Evolutionary conservation across 768 basidiomycete species (phyloP).

Genomic region (Galerina sulciceps): DNA sequence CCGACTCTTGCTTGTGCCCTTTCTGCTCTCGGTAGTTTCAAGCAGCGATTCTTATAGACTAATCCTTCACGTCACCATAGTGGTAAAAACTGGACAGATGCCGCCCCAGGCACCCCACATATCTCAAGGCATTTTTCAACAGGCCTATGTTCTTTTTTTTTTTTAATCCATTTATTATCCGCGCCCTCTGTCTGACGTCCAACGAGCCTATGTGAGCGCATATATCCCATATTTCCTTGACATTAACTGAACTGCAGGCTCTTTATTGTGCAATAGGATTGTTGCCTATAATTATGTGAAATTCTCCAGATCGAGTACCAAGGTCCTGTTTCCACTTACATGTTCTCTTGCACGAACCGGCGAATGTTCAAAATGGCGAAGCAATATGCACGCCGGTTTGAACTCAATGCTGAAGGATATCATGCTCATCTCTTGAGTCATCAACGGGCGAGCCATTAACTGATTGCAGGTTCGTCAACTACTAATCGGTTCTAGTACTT

Average conservation of each 20-base stretch:
- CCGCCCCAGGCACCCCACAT: slow-evolving; percentile 44
- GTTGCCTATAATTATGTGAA: background rate
- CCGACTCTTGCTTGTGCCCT: background rate
- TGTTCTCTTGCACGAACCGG: slow-evolving; percentile 54
- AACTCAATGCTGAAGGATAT: slow-evolving; percentile 50
- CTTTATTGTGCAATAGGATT: too few species aligned
- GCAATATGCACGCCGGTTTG: slow-evolving; percentile 51
- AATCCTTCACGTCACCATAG: slow-evolving; percentile 49
- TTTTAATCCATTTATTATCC: too few species aligned
- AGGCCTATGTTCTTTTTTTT: slow-evolving; percentile 44
- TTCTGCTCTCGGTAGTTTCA: slow-evolving; percentile 11
- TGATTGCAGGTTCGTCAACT: slow-evolving; percentile 41
- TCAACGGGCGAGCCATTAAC: slow-evolving; percentile 46
- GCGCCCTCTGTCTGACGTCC: too few species aligned
- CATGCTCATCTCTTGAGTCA: slow-evolving; percentile 33
- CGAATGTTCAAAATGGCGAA: slow-evolving; percentile 42
- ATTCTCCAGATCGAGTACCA: slow-evolving; percentile 45
- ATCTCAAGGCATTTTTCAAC: slow-evolving; percentile 44
- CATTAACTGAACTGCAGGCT: too few species aligned
- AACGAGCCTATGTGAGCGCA: too few species aligned
- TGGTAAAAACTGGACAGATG: slow-evolving; percentile 40
- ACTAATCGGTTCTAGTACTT: too few species aligned
- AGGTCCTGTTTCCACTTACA: slow-evolving; percentile 56
- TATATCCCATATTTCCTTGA: background rate
- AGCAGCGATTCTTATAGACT: slow-evolving; percentile 36